These are phyloP conservation scores for Fusarium illudens DNA, from an alignment of 2,329 filamentous ascomycete genomes.

Conservation along the genomic window DNA sequence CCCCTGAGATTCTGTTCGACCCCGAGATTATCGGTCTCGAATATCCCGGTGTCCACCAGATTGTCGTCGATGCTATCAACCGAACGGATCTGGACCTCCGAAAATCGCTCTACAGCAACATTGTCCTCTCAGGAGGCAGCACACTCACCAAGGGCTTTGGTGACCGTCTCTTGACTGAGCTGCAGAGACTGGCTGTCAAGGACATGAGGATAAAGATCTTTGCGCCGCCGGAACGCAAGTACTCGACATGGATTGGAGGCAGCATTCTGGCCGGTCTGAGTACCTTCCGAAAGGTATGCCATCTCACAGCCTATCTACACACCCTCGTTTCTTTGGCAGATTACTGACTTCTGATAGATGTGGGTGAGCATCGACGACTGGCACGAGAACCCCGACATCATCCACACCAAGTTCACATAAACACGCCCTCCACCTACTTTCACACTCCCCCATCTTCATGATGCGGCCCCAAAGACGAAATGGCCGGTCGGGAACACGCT, in stretches of 20 bases:
- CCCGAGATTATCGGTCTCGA: slow-evolving; percentile 94
- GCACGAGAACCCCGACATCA: slow-evolving; percentile 99
- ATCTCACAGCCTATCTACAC: neutral
- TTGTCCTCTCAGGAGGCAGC: slow-evolving; percentile 94
- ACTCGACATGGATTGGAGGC: slow-evolving; percentile 98
- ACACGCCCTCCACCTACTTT: neutral
- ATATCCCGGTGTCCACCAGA: slow-evolving; percentile 96
- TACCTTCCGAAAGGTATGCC: slow-evolving; percentile 93
- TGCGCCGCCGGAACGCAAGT: slow-evolving; percentile 95
- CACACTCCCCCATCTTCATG: slow-evolving; percentile 13
- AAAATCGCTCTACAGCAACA: slow-evolving; percentile 94
- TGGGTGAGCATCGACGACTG: slow-evolving; percentile 99
- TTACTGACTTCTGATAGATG: slow-evolving; percentile 70
- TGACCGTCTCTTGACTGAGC: slow-evolving; percentile 88
- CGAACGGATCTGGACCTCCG: slow-evolving; percentile 95
- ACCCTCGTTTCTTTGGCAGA: neutral
- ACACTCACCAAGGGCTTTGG: slow-evolving; percentile 98
- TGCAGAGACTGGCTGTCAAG: slow-evolving; percentile 93
- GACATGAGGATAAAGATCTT: slow-evolving; percentile 99
- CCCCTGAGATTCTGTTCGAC: slow-evolving; percentile 96
- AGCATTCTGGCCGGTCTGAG: slow-evolving; percentile 96
- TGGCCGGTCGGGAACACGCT: slow-evolving; percentile 4
- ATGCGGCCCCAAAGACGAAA: slow-evolving; percentile 24
- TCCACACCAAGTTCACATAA: slow-evolving; percentile 96
- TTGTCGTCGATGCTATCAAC: slow-evolving; percentile 95